Evolutionary conservation across 2,329 filamentous ascomycete genomes (phyloP), one percentile per base, ranked within the genome.

Genomic region (Pezizomycotina sp.): DNA sequence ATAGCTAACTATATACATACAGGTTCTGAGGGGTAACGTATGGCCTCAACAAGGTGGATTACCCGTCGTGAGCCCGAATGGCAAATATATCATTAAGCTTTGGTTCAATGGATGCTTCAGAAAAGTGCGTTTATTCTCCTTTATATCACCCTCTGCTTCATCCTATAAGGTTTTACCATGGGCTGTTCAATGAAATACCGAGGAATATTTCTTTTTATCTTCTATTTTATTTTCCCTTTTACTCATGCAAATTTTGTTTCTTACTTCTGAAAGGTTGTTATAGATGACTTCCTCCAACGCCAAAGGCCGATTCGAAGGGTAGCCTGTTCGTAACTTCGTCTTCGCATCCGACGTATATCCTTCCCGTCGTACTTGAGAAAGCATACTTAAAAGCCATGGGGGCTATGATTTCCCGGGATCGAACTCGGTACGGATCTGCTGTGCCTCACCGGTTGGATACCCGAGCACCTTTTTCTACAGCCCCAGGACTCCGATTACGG

Each of bases 401-500:
- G 89, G 89, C 21, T 98, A 98, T 55, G 84, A 98, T 53, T 98
- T 98, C 48, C 86, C 89, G 0, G 89, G 89, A 5, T 95, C 89
- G 52, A 95, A 95, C 55, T 95, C 86, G 84, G 82, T 7, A 95
- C 86, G 2, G 89, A 98, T 57, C 60, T 98, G 3, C 92, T 81
- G 71, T 77, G 91, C 1, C 59, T 98, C 36, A 92, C 79, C 0
- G 86, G 89, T 19, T 98, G 89, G 89, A 83, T 98, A 31, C 89
- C 89, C 0, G 84, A 98, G 58, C 89, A 98, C 55, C 62, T 95
- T 1, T 92, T 92, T 50, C 62, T 95, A 1, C 83, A 92, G 52
- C 74, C 67, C 70, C 71, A 57, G 47, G 56, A 47, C 1, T 19
- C 41, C 8, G 41, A 43, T 18, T 14, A 31, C 4, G 29, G 14